phyloP scores from a whole-genome alignment of 257 asterid genomes.

The Ballota nigra region DNA sequence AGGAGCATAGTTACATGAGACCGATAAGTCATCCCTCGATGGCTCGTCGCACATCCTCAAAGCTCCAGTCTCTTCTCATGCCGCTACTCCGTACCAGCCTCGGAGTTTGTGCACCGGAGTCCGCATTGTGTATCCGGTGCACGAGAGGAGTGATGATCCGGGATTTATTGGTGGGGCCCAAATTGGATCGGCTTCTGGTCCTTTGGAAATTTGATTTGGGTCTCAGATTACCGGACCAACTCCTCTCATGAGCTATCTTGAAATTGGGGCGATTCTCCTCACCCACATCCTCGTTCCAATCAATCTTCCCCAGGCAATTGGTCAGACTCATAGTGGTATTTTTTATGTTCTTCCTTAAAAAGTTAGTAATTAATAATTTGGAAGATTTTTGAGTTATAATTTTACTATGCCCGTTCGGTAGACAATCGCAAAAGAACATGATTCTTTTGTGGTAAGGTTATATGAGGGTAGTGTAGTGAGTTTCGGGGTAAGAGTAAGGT shows the following conservation, averaged over 20 bases:
- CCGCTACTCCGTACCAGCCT: slow-evolving; percentile 16
- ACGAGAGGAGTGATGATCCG: background rate
- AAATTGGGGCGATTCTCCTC: background rate
- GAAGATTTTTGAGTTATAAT: background rate
- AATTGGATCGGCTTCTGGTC: slow-evolving; percentile 9
- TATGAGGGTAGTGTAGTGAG: background rate
- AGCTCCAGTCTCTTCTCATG: slow-evolving; percentile 29
- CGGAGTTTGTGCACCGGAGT: background rate
- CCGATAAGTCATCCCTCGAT: slow-evolving; percentile 6
- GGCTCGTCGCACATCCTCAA: slow-evolving; percentile 16
- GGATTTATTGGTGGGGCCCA: background rate
- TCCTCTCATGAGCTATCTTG: background rate
- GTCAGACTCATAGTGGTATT: background rate
- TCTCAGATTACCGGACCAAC: slow-evolving; percentile 10
- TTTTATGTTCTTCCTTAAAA: background rate
- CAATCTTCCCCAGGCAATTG: slow-evolving; percentile 5
- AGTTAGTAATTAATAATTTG: background rate
- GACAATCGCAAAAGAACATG: background rate
- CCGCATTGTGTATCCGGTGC: slow-evolving; percentile 7
- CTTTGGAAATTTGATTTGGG: background rate
- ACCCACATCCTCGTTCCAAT: background rate
- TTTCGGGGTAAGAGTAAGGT: background rate
- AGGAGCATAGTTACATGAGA: no score
- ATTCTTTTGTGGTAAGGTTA: background rate
- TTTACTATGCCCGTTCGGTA: background rate